Evolutionary conservation across 1,139 yeast genomes (phyloP), one percentile per base, ranked within the genome.

Genomic region (Hanseniaspora sp.): DNA sequence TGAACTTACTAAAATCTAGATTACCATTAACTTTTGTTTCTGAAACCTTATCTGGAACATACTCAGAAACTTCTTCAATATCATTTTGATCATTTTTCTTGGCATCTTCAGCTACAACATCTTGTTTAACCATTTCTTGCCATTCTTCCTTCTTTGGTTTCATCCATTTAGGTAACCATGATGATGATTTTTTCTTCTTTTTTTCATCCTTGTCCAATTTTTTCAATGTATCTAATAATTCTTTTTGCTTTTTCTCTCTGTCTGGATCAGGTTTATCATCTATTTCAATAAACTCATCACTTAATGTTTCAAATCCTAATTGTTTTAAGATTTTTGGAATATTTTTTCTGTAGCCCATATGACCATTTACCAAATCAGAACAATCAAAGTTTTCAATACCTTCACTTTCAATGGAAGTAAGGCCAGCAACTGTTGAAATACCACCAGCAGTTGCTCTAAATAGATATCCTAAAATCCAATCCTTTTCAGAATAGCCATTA

Each of bases 401-500:
- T 31, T 77, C 74, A 49, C 71, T 74, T 46, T 79, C 81, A 42
- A 90, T 76, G 1, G 92, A 83, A 0, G 95, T 82, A 43, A 94
- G 73, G 0, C 99, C 99, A 8, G 94, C 94, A 51, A 94, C 94
- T 15, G 86, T 77, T 63, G 86, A 83, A 52, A 94, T 73, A 0
- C 98, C 97, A 56, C 98, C 97, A 56, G 94, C 82, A 0, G 97
- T 90, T 1, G 98, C 98, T 60, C 98, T 75, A 69, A 92, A 94
- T 44, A 94, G 70, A 67, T 94, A 94, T 0, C 98, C 98, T 57
- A 94, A 73, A 59, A 94, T 83, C 99, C 99, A 94, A 69, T 94
- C 99, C 63, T 85, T 88, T 59, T 80, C 79, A 2, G 96, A 86
- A 67, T 80, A 94, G 0, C 96, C 97, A 67, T 88, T 92, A 44